A percentile compares a stretch with the other conserved stretches of the same genome.
These are phyloP conservation scores for Cladosporium sp. DNA, from an alignment of 2,329 filamentous ascomycete species.

Conservation along the genomic window DNA sequence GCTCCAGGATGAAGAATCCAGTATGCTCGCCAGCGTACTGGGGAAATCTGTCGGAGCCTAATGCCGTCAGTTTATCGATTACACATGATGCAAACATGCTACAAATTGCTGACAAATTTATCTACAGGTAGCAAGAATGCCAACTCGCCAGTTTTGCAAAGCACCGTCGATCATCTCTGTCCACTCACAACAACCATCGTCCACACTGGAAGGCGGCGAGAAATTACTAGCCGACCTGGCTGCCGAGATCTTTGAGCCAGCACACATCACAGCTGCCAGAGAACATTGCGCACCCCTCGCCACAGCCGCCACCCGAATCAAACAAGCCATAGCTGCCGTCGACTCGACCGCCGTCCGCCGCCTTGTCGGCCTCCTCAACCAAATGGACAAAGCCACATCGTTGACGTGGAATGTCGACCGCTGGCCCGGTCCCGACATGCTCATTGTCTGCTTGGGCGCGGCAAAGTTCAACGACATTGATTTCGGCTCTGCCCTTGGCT, in stretches of 20 bases:
- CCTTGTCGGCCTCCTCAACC: conserved; percentile 12
- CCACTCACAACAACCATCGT: neutral
- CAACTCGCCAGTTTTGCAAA: conserved; percentile 2
- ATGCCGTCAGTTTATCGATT: neutral
- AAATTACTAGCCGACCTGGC: neutral
- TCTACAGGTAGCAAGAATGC: conserved; percentile 11
- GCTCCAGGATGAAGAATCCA: conserved; percentile 3
- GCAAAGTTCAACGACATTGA: conserved; percentile 7
- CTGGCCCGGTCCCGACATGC: conserved; percentile 15
- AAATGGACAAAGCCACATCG: conserved; percentile 12
- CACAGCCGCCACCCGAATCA: neutral
- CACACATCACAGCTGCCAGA: neutral
- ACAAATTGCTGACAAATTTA: neutral
- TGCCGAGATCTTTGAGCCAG: neutral
- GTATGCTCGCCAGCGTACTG: conserved; percentile 4
- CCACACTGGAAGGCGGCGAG: neutral
- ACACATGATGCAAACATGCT: neutral
- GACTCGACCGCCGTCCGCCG: conserved; percentile 14
- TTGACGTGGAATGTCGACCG: conserved; percentile 15
- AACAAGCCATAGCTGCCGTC: conserved; percentile 11
- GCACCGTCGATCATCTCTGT: neutral
- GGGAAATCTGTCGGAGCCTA: conserved; percentile 15
- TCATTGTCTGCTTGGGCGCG: conserved; percentile 9
- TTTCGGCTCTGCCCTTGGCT: conserved; percentile 8
- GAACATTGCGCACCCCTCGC: neutral